Percentiles rank a stretch among this genome's conserved stretches.
These are phyloP conservation scores for Barbarea vulgaris DNA, from an alignment of 345 rosid species.

Conservation along the genomic window DNA sequence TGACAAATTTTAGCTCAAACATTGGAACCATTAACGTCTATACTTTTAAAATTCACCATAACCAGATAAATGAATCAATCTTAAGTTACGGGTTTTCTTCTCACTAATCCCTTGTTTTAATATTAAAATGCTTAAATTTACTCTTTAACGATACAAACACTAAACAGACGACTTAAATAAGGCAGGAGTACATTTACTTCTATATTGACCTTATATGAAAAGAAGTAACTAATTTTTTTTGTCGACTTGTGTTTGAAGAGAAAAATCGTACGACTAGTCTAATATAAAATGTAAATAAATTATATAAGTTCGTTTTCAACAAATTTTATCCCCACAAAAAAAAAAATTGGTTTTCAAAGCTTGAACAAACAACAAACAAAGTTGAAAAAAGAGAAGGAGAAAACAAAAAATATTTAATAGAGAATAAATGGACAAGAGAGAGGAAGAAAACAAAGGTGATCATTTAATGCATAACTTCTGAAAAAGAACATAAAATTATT, in stretches of 20 bases:
- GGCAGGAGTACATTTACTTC: not conserved
- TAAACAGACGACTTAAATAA: not conserved
- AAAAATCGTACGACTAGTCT: not conserved
- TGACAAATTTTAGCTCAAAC: not conserved
- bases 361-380: conserved; percentile 32
- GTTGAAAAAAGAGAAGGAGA: conserved; percentile 5
- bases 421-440: conserved; percentile 18
- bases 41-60: not conserved
- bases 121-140: not conserved
- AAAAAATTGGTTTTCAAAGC: conserved; percentile 32
- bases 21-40: not conserved
- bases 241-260: conserved; percentile 8
- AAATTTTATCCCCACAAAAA: too few species aligned
- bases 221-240: not conserved
- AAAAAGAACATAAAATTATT: conserved; percentile 19
- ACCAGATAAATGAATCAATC: too few species aligned
- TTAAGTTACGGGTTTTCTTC: too few species aligned
- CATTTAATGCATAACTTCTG: conserved; percentile 35
- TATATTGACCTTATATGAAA: not conserved
- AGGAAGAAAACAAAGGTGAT: conserved; percentile 28
- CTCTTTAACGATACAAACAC: not conserved
- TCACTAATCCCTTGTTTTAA: not conserved
- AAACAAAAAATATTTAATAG: conserved; percentile 27
- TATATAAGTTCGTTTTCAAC: conserved; percentile 28
- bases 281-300: conserved; percentile 7